A percentile compares a stretch with the other conserved stretches of the same genome.
phyloP scores from a whole-genome alignment of 352 stramenopile species.

The Thalassiosira livingstoniorum region DNA sequence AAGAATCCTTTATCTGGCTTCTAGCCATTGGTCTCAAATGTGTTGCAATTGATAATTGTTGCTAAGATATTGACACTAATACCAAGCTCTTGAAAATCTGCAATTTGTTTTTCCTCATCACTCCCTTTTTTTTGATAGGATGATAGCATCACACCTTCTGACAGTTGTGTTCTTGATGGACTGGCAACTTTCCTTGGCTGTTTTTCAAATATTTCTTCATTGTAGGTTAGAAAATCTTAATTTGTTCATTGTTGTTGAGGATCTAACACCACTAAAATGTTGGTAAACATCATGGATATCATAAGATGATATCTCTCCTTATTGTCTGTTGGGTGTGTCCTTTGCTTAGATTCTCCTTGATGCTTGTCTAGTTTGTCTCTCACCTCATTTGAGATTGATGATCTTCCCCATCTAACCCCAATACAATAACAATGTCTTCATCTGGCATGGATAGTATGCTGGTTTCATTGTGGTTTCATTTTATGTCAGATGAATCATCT shows the following conservation, averaged over 20 bases:
- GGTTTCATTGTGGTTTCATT: no score
- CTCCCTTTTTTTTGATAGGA: neutral
- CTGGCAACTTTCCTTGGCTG: neutral
- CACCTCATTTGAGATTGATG: no score
- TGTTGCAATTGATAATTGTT: neutral
- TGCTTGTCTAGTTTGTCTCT: no score
- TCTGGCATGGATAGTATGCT: no score
- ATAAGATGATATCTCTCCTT: neutral
- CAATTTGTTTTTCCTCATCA: neutral
- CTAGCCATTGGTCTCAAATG: neutral
- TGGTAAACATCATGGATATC: neutral
- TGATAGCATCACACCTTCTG: neutral
- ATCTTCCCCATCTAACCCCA: no score
- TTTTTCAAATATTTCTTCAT: neutral
- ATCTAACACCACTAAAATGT: neutral
- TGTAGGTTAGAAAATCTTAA: neutral
- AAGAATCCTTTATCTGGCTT: neutral
- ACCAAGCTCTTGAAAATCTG: neutral
- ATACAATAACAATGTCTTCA: no score
- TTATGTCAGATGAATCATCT: no score
- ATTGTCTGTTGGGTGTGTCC: no score
- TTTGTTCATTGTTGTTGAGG: neutral
- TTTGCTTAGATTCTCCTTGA: no score
- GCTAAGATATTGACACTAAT: neutral
- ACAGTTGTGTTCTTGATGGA: neutral